phyloP scores from a whole-genome alignment of 768 basidiomycete genomes.

The Boletus rubescentipes region DNA sequence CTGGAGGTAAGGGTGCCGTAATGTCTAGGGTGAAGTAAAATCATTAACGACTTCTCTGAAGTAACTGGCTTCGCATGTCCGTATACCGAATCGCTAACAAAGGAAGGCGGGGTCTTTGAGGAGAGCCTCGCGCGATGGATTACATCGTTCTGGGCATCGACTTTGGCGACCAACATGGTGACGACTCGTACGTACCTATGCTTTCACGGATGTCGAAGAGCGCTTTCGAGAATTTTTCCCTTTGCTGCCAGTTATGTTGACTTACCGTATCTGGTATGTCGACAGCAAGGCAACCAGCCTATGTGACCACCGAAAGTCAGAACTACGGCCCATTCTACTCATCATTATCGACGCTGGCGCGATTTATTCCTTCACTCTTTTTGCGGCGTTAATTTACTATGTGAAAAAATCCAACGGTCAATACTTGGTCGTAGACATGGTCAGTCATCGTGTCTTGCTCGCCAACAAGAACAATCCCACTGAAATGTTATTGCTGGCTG shows the following conservation, averaged over 20 bases:
- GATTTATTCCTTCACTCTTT: slow-evolving; percentile 38
- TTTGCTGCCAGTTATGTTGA: slow-evolving; percentile 23
- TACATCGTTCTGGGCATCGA: slow-evolving; percentile 31
- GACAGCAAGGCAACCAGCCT: slow-evolving; percentile 24
- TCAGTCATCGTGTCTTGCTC: slow-evolving; percentile 12
- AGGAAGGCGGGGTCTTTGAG: slow-evolving; percentile 26
- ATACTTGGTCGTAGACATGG: slow-evolving; percentile 38
- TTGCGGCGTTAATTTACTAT: slow-evolving; percentile 33
- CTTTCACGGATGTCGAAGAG: background rate
- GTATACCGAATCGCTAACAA: slow-evolving; percentile 12
- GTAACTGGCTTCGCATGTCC: slow-evolving; percentile 22
- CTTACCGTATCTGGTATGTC: slow-evolving; percentile 32
- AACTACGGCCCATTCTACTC: slow-evolving; percentile 19
- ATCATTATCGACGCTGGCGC: slow-evolving; percentile 39
- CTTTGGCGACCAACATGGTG: slow-evolving; percentile 34
- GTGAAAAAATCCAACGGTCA: slow-evolving; percentile 28
- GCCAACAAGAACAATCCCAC: background rate
- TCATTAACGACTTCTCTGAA: background rate
- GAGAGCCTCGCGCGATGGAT: slow-evolving; percentile 33
- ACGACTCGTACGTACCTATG: slow-evolving; percentile 27
- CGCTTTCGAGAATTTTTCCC: background rate
- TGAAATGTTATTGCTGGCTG: background rate
- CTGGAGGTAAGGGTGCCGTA: slow-evolving; percentile 17
- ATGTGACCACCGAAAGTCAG: slow-evolving; percentile 1
- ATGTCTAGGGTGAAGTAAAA: background rate